These are phyloP conservation scores for Ceratobasidium sp. DNA, from an alignment of 1,284 basidiomycete species.

Conservation along the genomic window DNA sequence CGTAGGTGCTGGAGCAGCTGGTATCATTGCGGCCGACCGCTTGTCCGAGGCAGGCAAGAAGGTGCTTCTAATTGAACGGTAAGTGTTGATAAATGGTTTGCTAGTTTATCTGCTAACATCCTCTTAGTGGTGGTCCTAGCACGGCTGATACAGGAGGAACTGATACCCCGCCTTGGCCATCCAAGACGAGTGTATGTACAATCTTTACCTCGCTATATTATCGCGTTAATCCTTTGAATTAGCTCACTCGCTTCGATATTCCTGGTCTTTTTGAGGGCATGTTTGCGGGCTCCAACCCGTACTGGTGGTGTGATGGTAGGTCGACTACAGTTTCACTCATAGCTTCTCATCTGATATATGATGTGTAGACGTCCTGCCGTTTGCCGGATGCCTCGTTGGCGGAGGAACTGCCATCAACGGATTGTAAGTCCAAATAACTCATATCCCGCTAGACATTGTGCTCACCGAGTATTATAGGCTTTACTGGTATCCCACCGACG, in stretches of 20 bases:
- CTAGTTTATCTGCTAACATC: background rate
- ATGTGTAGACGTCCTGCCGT: constrained; percentile 62
- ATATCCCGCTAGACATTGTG: background rate
- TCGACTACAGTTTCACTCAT: constrained; percentile 38
- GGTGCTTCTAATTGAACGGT: constrained; percentile 41
- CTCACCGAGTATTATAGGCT: constrained; percentile 54
- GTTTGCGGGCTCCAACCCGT: constrained; percentile 57
- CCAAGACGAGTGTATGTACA: constrained; percentile 59
- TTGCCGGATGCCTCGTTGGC: constrained; percentile 71
- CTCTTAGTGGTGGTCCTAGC: constrained; percentile 67
- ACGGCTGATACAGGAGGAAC: constrained; percentile 70
- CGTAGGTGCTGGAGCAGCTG: constrained; percentile 67
- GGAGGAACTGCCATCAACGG: constrained; percentile 72
- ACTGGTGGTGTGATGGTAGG: constrained; percentile 70
- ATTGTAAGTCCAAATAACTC: constrained; percentile 58
- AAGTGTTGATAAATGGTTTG: constrained; percentile 46
- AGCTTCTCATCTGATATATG: background rate
- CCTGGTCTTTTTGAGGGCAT: constrained; percentile 66
- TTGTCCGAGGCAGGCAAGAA: constrained; percentile 66
- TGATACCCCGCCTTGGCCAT: constrained; percentile 64
- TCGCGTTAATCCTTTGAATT: constrained; percentile 19
- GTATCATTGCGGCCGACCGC: constrained; percentile 64
- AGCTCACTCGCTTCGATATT: constrained; percentile 73
- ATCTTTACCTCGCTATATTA: background rate
- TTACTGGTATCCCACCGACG: constrained; percentile 65